Evolutionary conservation across 1,284 basidiomycete species (phyloP).

Genomic region (Leccinum solheimii): DNA sequence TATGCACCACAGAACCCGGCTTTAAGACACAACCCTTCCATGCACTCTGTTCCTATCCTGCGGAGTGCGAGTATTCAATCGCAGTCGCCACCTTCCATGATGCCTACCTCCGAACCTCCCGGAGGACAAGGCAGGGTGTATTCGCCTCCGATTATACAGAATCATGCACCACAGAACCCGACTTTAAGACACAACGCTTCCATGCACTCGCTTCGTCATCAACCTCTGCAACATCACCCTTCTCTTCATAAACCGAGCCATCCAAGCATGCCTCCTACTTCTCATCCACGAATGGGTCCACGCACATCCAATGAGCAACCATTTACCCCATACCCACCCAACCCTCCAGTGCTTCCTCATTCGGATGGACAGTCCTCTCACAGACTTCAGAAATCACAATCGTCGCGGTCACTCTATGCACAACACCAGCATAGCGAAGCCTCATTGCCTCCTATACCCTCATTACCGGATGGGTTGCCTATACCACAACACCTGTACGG

Average conservation of each 20-base stretch:
- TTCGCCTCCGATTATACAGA: conserved; percentile 24
- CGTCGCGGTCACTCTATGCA: conserved; percentile 58
- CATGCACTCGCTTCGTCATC: conserved; percentile 30
- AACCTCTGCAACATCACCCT: conserved; percentile 33
- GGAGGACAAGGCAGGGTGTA: conserved; percentile 11
- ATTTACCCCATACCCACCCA: conserved; percentile 7
- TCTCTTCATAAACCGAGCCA: conserved; percentile 13
- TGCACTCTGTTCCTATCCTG: conserved; percentile 20
- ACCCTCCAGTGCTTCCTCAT: conserved; percentile 11
- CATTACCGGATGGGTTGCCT: conserved; percentile 41
- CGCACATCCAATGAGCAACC: conserved; percentile 12
- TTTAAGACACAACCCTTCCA: conserved; percentile 27
- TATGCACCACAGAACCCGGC: conserved; percentile 7
- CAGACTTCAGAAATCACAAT: conserved; percentile 57
- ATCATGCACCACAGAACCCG: conserved; percentile 7
- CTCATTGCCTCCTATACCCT: conserved; percentile 50
- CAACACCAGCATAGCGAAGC: conserved; percentile 47
- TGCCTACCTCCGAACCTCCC: conserved; percentile 16
- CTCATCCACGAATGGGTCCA: conserved; percentile 7
- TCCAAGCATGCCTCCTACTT: conserved; percentile 7
- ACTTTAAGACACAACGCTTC: conserved; percentile 28
- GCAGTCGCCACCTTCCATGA: conserved; percentile 22
- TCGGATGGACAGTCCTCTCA: conserved; percentile 35
- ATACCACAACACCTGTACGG: conserved; percentile 33
- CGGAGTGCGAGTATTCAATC: conserved; percentile 44